Evolutionary conservation across 306 rosid species (phyloP).

Genomic region (Trifolium subterraneum): DNA sequence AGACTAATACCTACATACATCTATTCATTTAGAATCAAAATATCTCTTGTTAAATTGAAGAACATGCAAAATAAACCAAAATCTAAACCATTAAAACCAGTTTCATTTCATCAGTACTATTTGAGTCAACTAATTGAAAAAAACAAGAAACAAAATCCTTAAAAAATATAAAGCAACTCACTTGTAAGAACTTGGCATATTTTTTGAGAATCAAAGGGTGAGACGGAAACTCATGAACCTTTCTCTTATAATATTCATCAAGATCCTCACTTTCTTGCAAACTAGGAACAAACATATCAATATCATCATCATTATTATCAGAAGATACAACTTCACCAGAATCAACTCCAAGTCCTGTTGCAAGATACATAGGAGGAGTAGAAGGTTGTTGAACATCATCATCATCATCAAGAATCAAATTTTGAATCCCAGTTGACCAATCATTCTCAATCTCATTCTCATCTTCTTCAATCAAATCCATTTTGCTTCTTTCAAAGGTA

Average conservation of each 20-base stretch:
- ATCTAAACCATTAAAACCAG: neutral
- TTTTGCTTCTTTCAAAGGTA: slow-evolving; percentile 49
- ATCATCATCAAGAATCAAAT: slow-evolving; percentile 48
- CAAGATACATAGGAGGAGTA: slow-evolving; percentile 75
- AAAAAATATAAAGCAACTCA: slow-evolving; percentile 33
- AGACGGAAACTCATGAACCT: slow-evolving; percentile 63
- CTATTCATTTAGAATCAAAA: slow-evolving; percentile 24
- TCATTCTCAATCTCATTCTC: slow-evolving; percentile 59
- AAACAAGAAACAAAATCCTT: neutral
- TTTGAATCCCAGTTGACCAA: slow-evolving; percentile 35
- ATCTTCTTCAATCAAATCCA: slow-evolving; percentile 67
- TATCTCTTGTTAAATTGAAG: neutral
- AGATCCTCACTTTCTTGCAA: slow-evolving; percentile 50
- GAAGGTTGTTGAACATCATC: slow-evolving; percentile 43
- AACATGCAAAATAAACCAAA: slow-evolving; percentile 18
- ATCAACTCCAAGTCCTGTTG: slow-evolving; percentile 71
- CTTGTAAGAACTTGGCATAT: slow-evolving; percentile 72
- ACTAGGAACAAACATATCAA: slow-evolving; percentile 39
- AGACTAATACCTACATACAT: neutral
- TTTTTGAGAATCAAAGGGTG: slow-evolving; percentile 73
- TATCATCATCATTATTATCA: neutral
- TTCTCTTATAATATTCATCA: slow-evolving; percentile 61
- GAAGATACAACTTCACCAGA: slow-evolving; percentile 39
- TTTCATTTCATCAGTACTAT: neutral
- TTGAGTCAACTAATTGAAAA: neutral